Evolutionary conservation across 2,329 filamentous ascomycete species (phyloP).

Genomic region (Clonostachys rosea): DNA sequence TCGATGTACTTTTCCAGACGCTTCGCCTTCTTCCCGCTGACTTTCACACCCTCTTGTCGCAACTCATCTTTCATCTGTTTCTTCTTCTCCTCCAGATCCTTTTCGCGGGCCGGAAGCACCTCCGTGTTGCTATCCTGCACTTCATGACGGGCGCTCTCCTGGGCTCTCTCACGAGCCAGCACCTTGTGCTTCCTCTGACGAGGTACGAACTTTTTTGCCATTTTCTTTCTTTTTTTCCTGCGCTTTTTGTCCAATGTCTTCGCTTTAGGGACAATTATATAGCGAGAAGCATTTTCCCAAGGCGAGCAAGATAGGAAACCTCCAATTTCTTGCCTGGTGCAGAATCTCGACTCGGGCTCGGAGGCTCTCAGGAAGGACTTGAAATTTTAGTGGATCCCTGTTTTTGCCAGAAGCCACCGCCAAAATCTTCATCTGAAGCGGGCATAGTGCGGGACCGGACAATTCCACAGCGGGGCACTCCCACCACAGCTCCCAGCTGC

Average conservation of each 20-base stretch:
- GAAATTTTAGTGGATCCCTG: conserved; percentile 25
- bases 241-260: neutral
- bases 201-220: conserved; percentile 53
- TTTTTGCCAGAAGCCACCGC: conserved; percentile 30
- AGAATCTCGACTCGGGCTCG: no score
- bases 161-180: conserved; percentile 55
- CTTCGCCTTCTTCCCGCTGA: conserved; percentile 63
- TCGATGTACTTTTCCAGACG: conserved; percentile 70
- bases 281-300: neutral
- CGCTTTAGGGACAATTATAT: neutral
- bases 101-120: conserved; percentile 35
- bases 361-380: neutral
- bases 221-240: conserved; percentile 15
- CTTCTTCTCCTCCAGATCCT: conserved; percentile 47
- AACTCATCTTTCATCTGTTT: conserved; percentile 31
- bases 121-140: conserved; percentile 50
- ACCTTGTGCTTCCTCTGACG: conserved; percentile 66
- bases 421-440: conserved; percentile 16
- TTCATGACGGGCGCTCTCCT: conserved; percentile 33
- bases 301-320: neutral
- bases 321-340: no score
- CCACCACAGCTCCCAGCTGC: no score
- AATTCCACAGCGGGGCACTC: no score
- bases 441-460: conserved; percentile 25
- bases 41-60: conserved; percentile 43